Base-by-base conservation (phyloP, 2,329 filamentous ascomycete genomes). In the Cephalotrichum gorgonifer region DNA sequence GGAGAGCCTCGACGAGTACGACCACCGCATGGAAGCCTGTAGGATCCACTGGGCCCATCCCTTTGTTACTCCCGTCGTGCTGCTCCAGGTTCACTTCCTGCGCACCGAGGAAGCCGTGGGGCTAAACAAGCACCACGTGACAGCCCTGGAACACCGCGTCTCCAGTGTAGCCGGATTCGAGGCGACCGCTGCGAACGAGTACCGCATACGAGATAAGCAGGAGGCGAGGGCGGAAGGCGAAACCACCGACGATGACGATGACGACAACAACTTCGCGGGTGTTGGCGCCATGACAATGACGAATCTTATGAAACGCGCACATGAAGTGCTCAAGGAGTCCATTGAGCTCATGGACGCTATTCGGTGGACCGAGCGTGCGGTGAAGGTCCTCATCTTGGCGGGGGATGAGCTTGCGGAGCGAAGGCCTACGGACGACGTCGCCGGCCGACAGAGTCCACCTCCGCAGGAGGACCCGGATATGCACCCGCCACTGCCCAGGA, bases 291-390 rank as follows among this genome's bases (percentile, higher is more conserved):
- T 68, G 55, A 68, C 69, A 43, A 71, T 70, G 51, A 71, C 70
- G 3, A 65, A 68, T 44, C 61, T 72, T 17, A 72, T 72, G 70
- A 72, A 72, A 55, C 63, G 68, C 14, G 47, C 69, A 0, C 70
- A 73, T 31, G 68, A 71, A 38, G 69, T 70, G 1, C 57, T 72
- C 23, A 71, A 71, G 49, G 66, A 65, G 12, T 66, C 67, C 1
- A 71, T 73, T 46, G 66, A 71, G 49, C 57, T 73, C 8, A 60
- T 73, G 1, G 69, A 73, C 44, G 72, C 70, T 1, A 61, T 73
- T 28, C 58, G 67, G 22, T 73, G 70, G 70, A 71, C 72, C 64
- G 70, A 73, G 52, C 63, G 70, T 7, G 69, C 67, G 2, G 56
- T 72, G 30, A 70, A 69, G 53, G 59, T 72, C 15, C 57, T 72